Evolutionary conservation across 2,329 filamentous ascomycete species (phyloP).

Genomic region (Pseudocercospora pini-densiflorae): DNA sequence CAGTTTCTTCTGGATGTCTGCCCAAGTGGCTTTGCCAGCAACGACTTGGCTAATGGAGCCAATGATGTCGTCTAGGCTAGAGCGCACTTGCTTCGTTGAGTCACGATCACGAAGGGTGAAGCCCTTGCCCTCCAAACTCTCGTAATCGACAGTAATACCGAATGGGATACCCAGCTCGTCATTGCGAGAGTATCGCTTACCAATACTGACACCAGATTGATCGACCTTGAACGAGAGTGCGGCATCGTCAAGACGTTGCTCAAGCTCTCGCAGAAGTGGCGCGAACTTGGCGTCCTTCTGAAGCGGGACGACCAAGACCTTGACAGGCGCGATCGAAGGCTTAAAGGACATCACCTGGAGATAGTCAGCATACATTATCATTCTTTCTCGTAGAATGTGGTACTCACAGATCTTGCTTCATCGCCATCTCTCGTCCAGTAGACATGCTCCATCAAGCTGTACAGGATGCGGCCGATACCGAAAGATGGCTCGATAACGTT

Average conservation of each 20-base stretch:
- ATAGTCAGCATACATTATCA: conserved; percentile 14
- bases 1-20: conserved; percentile 74
- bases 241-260: conserved; percentile 73
- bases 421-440: conserved; percentile 91
- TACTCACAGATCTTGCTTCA: conserved; percentile 82
- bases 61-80: conserved; percentile 78
- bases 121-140: conserved; percentile 84
- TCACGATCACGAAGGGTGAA: conserved; percentile 91
- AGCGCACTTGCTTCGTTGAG: conserved; percentile 87
- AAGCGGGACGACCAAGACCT: conserved; percentile 89
- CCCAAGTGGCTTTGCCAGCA: conserved; percentile 67
- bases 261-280: conserved; percentile 74
- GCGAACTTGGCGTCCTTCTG: conserved; percentile 81
- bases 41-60: conserved; percentile 70
- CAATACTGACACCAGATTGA: conserved; percentile 88
- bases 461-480: conserved; percentile 92
- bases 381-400: neutral
- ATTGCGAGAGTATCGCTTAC: conserved; percentile 92
- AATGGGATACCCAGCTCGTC: conserved; percentile 95
- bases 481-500: conserved; percentile 92
- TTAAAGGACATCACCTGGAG: conserved; percentile 72
- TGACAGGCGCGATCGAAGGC: conserved; percentile 83
- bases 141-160: conserved; percentile 94
- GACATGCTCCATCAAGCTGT: conserved; percentile 89
- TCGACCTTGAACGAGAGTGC: conserved; percentile 86